These are phyloP conservation scores for Starmerella floris DNA, from an alignment of 805 yeast species.

Conservation along the genomic window DNA sequence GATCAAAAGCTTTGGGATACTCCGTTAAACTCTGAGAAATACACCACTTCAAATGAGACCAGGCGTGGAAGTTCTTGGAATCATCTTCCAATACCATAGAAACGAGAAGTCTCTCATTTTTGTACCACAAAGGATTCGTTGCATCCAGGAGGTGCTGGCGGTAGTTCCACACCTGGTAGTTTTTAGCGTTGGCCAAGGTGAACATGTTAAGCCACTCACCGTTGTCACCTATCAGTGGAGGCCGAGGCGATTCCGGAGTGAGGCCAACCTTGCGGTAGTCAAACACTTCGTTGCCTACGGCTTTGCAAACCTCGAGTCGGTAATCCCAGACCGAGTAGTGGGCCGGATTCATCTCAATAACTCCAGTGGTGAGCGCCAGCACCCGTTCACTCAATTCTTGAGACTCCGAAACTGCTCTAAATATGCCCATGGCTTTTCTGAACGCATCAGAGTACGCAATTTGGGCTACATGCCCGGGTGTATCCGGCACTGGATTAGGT, in stretches of 20 bases:
- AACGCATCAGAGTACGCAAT: slow-evolving; percentile 58
- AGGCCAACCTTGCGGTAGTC: slow-evolving; percentile 17
- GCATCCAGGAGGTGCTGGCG: slow-evolving; percentile 48
- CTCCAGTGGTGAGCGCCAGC: slow-evolving; percentile 46
- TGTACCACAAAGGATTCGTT: slow-evolving; percentile 20
- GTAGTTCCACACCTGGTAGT: slow-evolving; percentile 96
- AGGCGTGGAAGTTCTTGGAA: slow-evolving; percentile 85
- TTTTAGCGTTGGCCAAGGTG: slow-evolving; percentile 68
- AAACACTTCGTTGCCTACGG: slow-evolving; percentile 26
- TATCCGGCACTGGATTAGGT: slow-evolving; percentile 25
- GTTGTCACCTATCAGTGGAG: slow-evolving; percentile 33
- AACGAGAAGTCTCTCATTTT: slow-evolving; percentile 53
- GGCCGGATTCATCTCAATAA: slow-evolving; percentile 63
- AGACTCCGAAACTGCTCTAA: slow-evolving; percentile 44
- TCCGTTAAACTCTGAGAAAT: slow-evolving; percentile 32
- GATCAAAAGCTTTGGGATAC: slow-evolving; percentile 4
- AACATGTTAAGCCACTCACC: slow-evolving; percentile 67
- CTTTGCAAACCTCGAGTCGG: slow-evolving; percentile 25
- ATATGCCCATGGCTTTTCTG: slow-evolving; percentile 42
- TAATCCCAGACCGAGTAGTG: slow-evolving; percentile 79
- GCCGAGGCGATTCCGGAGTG: slow-evolving; percentile 21
- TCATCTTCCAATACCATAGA: slow-evolving; percentile 62
- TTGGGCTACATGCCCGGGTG: slow-evolving; percentile 26
- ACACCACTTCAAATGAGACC: slow-evolving; percentile 87
- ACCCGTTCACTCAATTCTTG: slow-evolving; percentile 64